phyloP scores from a whole-genome alignment of 2,329 filamentous ascomycete genomes.

The Colletotrichum godetiae region DNA sequence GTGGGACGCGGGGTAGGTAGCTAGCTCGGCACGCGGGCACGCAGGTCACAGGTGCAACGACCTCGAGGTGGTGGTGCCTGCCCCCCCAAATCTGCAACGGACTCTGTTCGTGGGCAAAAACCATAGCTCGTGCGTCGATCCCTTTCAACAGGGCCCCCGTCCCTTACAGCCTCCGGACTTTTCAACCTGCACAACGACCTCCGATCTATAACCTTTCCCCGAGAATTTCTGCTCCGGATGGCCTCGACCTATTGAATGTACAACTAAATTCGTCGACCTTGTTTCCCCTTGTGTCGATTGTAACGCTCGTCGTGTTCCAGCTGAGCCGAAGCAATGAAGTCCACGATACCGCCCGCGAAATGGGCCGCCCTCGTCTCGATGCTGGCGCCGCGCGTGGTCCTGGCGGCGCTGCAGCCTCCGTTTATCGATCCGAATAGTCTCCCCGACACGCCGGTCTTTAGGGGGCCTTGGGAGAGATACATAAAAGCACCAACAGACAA shows the following conservation, averaged over 20 bases:
- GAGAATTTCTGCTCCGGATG: slow-evolving; percentile 6
- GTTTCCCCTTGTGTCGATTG: neutral
- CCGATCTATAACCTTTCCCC: neutral
- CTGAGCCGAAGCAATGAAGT: slow-evolving; percentile 16
- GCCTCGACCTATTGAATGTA: neutral
- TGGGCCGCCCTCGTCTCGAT: slow-evolving; percentile 10
- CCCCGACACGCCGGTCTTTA: slow-evolving; percentile 47
- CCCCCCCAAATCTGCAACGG: slow-evolving; percentile 17
- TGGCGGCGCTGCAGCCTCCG: slow-evolving; percentile 24
- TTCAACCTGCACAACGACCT: neutral
- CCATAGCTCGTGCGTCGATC: slow-evolving; percentile 18
- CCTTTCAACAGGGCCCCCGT: slow-evolving; percentile 4
- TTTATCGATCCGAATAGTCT: slow-evolving; percentile 40
- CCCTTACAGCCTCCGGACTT: neutral
- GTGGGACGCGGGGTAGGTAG: slow-evolving; percentile 29
- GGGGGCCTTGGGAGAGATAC: slow-evolving; percentile 52
- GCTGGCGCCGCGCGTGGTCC: neutral
- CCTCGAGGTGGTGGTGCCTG: neutral
- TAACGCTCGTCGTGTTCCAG: neutral
- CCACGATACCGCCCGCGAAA: neutral
- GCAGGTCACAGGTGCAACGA: slow-evolving; percentile 7
- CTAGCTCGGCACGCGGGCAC: slow-evolving; percentile 12
- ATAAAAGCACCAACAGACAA: slow-evolving; percentile 50
- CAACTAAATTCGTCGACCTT: neutral
- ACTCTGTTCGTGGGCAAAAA: slow-evolving; percentile 1